Evolutionary conservation across 2,329 filamentous ascomycete species (phyloP).

Genomic region (Ophiobolus disseminans): DNA sequence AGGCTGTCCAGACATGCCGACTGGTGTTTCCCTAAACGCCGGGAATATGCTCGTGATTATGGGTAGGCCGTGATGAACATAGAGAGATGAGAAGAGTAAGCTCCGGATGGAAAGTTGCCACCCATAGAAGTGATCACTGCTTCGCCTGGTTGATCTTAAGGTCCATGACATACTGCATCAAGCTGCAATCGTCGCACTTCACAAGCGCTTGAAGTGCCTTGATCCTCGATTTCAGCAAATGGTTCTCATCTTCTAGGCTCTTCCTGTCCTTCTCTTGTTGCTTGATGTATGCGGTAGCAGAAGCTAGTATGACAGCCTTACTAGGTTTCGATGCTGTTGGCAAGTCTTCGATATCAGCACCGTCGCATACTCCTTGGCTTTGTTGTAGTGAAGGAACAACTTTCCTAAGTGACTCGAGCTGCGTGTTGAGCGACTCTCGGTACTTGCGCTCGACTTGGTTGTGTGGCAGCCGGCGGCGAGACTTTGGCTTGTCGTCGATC

Average conservation of each 20-base stretch:
- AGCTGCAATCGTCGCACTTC: conserved; percentile 55
- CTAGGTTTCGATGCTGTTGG: conserved; percentile 51
- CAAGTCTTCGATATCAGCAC: conserved; percentile 53
- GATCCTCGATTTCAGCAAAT: conserved; percentile 48
- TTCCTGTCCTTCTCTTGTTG: conserved; percentile 54
- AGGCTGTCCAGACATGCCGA: no score
- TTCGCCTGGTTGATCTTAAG: conserved; percentile 47
- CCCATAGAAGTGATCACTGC: conserved; percentile 4
- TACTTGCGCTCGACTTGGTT: conserved; percentile 57
- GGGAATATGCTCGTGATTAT: no score
- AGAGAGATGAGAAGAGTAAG: neutral
- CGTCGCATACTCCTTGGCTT: conserved; percentile 42
- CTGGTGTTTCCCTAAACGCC: no score
- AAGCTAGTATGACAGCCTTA: conserved; percentile 57
- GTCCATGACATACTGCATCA: conserved; percentile 54
- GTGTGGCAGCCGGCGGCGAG: conserved; percentile 49
- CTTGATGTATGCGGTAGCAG: conserved; percentile 56
- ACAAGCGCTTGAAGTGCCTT: conserved; percentile 54
- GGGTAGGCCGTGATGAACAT: neutral
- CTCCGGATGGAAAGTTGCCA: neutral
- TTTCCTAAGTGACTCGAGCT: conserved; percentile 52
- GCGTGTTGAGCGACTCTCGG: conserved; percentile 55
- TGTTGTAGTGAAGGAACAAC: conserved; percentile 52
- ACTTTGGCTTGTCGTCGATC: conserved; percentile 40
- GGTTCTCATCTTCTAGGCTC: conserved; percentile 48